Evolutionary conservation across 1,139 yeast genomes (phyloP).

Genomic region (Fermentozyma sake): DNA sequence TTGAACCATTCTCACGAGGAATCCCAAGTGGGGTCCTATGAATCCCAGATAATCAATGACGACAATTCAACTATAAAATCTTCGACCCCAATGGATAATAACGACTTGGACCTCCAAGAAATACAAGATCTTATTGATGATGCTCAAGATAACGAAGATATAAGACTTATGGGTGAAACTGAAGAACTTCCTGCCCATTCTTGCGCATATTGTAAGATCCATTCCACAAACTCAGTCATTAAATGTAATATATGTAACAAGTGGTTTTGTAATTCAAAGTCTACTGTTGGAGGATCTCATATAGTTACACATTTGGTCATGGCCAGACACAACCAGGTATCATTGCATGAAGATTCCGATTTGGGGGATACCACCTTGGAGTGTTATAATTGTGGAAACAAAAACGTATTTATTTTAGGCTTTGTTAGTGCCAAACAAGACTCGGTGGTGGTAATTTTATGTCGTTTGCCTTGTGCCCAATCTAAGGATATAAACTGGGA

Average conservation of each 20-base stretch:
- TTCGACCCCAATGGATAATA: no score
- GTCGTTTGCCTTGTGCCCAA: conserved; percentile 89
- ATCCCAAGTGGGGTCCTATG: no score
- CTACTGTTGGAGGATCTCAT: conserved; percentile 65
- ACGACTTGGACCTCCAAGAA: conserved; percentile 1
- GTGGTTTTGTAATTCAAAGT: conserved; percentile 90
- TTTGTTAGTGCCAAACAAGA: conserved; percentile 86
- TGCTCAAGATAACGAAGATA: not conserved
- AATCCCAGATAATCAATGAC: conserved; percentile 1
- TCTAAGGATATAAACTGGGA: conserved; percentile 78
- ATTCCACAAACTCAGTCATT: conserved; percentile 61
- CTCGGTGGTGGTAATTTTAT: conserved; percentile 79
- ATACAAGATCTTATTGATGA: conserved; percentile 2
- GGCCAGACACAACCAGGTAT: conserved; percentile 71
- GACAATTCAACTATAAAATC: conserved; percentile 2
- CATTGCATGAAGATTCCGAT: conserved; percentile 75
- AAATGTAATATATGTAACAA: conserved; percentile 74
- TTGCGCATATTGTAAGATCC: conserved; percentile 78
- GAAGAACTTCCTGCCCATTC: conserved; percentile 31
- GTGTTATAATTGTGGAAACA: conserved; percentile 87
- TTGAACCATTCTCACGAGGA: no score
- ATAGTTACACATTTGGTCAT: conserved; percentile 82
- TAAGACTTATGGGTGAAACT: no score
- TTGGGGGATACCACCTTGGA: conserved; percentile 82
- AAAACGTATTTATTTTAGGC: conserved; percentile 77